phyloP scores from a whole-genome alignment of 1,139 yeast species.

The Schwanniomyces etchellsii region DNA sequence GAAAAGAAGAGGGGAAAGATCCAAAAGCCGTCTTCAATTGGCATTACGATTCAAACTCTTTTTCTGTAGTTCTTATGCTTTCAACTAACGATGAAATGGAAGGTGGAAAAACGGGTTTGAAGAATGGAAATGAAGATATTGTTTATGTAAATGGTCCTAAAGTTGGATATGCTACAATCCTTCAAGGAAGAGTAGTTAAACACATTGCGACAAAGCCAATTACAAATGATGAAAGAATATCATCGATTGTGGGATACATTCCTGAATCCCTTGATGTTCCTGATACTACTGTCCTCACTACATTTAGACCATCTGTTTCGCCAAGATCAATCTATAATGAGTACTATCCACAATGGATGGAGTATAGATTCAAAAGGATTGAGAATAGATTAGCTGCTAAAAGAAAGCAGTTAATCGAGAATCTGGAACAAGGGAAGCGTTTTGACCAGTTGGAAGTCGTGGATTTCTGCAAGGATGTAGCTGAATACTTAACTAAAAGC shows the following conservation, averaged over 20 bases:
- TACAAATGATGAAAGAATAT: constrained; percentile 27
- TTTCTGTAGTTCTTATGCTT: constrained; percentile 26
- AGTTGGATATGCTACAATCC: constrained; percentile 25
- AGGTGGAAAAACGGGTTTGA: constrained; percentile 32
- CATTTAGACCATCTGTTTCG: constrained; percentile 36
- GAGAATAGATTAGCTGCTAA: constrained; percentile 25
- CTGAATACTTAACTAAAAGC: constrained; percentile 13
- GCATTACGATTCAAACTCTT: constrained; percentile 27
- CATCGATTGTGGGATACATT: constrained; percentile 41
- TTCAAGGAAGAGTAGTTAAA: constrained; percentile 28
- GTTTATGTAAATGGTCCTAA: constrained; percentile 26
- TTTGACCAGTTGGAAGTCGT: constrained; percentile 17
- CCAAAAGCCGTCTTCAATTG: constrained; percentile 11
- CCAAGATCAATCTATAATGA: constrained; percentile 33
- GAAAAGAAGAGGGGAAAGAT: constrained; percentile 5
- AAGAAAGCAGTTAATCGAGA: constrained; percentile 12
- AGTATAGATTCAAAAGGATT: constrained; percentile 33
- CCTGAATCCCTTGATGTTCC: constrained; percentile 31
- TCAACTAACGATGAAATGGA: constrained; percentile 23
- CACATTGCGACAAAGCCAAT: constrained; percentile 30
- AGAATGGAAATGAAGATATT: constrained; percentile 22
- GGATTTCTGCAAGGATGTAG: constrained; percentile 13
- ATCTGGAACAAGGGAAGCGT: constrained; percentile 9
- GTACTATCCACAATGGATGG: constrained; percentile 42
- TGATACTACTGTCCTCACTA: constrained; percentile 37